A percentile compares a stretch with the other conserved stretches of the same genome.
These are phyloP conservation scores for Trametes elegans DNA, from an alignment of 768 basidiomycete species.

Conservation along the genomic window DNA sequence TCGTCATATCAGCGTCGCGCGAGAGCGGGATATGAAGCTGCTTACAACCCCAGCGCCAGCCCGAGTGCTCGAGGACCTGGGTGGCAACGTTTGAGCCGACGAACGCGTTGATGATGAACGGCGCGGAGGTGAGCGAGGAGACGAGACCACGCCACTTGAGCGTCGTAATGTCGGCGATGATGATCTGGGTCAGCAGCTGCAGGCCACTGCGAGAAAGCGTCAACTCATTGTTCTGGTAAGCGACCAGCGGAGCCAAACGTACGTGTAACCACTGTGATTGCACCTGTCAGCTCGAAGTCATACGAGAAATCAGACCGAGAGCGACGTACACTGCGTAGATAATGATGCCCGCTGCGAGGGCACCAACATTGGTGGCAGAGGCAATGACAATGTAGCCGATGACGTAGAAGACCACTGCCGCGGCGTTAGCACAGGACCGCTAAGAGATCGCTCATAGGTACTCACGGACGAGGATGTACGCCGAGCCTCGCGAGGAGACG, in stretches of 20 bases:
- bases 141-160: conserved; percentile 38
- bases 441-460: conserved; percentile 11
- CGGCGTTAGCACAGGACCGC: neutral
- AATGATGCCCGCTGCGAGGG: conserved; percentile 41
- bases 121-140: conserved; percentile 43
- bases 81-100: conserved; percentile 61
- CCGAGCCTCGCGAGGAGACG: conserved; percentile 44
- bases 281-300: conserved; percentile 26
- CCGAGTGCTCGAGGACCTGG: conserved; percentile 38
- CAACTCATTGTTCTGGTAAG: too few species aligned
- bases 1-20: too few species aligned
- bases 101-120: conserved; percentile 63
- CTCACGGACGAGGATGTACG: conserved; percentile 49
- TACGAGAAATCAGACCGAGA: neutral
- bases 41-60: conserved; percentile 71
- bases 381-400: conserved; percentile 38
- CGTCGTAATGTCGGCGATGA: conserved; percentile 30
- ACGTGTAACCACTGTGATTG: conserved; percentile 56
- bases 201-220: conserved; percentile 41
- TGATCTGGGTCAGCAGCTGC: conserved; percentile 60
- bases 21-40: neutral
- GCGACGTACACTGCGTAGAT: conserved; percentile 51
- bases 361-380: conserved; percentile 25
- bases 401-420: conserved; percentile 39
- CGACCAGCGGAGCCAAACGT: conserved; percentile 24